Conservation (phyloP, 805 yeast species). For the Brettanomyces bruxellensis region DNA sequence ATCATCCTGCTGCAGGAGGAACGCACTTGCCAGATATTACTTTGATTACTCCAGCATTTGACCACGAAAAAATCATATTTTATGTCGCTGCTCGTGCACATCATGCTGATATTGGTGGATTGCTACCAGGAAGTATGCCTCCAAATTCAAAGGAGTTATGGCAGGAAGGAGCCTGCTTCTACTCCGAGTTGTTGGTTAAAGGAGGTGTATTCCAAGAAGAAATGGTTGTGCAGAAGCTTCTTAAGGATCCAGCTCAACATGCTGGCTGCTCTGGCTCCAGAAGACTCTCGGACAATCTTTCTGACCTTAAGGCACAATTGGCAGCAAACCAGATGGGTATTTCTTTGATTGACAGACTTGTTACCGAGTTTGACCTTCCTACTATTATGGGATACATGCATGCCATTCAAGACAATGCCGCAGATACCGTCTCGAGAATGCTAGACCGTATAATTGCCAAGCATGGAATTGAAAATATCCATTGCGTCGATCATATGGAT, state of each 20-base stretch:
- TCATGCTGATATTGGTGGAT: conserved; percentile 94
- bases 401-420: conserved; percentile 77
- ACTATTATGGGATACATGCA: conserved; percentile 66
- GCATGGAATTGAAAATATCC: conserved; percentile 30
- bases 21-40: conserved; percentile 88
- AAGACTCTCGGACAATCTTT: conserved; percentile 70
- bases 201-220: conserved; percentile 71
- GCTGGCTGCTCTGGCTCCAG: conserved; percentile 91
- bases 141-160: conserved; percentile 77
- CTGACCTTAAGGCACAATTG: conserved; percentile 77
- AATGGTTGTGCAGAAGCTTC: conserved; percentile 49
- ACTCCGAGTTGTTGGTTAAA: conserved; percentile 64
- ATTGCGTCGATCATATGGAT: conserved; percentile 63
- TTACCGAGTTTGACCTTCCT: conserved; percentile 51
- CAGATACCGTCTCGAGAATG: conserved; percentile 53
- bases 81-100: conserved; percentile 94
- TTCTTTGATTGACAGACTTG: conserved; percentile 47
- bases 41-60: conserved; percentile 82
- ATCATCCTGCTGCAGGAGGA: conserved; percentile 81
- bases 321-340: conserved; percentile 89
- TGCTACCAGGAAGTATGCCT: conserved; percentile 90
- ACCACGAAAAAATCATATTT: conserved; percentile 54
- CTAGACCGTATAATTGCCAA: conserved; percentile 36
- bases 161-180: conserved; percentile 89
- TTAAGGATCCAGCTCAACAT: conserved; percentile 65